These are phyloP conservation scores for Inga leiocalycina DNA, from an alignment of 306 rosid genomes.

Conservation along the genomic window DNA sequence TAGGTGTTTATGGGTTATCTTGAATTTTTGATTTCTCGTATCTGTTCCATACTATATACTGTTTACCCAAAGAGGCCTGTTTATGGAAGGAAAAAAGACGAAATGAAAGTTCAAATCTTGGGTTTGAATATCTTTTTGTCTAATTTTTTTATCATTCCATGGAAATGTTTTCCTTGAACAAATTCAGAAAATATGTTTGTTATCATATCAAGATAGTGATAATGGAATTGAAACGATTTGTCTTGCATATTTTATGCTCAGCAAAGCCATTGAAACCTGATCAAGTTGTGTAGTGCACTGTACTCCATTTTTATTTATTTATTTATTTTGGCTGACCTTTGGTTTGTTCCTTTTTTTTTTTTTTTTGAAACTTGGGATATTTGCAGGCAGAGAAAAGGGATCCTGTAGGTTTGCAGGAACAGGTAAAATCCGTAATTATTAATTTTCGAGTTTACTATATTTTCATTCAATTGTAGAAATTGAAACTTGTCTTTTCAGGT, in stretches of 20 bases:
- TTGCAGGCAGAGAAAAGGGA: constrained; percentile 85
- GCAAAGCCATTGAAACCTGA: constrained; percentile 8
- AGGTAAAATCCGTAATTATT: constrained; percentile 39
- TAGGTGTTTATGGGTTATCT: background rate
- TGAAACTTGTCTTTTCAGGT: constrained; percentile 59
- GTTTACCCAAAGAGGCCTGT: background rate
- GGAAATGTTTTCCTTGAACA: background rate
- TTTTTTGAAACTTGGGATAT: constrained; percentile 17
- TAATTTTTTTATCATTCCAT: background rate
- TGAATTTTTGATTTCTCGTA: background rate
- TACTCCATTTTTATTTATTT: background rate
- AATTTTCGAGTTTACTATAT: background rate
- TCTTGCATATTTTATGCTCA: constrained; percentile 17
- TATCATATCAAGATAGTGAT: constrained; percentile 8
- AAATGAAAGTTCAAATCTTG: background rate
- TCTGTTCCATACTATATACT: background rate
- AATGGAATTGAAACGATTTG: background rate
- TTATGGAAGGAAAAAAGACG: background rate
- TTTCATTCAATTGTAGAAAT: background rate
- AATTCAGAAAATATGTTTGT: background rate
- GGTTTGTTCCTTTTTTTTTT: constrained; percentile 2
- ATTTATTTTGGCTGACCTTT: constrained; percentile 34
- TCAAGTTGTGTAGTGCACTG: constrained; percentile 15
- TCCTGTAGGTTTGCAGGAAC: constrained; percentile 78
- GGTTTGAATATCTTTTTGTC: background rate